These are phyloP conservation scores for Cenchrus purpureus DNA, from an alignment of 176 grass and related monocot species.

Conservation along the genomic window DNA sequence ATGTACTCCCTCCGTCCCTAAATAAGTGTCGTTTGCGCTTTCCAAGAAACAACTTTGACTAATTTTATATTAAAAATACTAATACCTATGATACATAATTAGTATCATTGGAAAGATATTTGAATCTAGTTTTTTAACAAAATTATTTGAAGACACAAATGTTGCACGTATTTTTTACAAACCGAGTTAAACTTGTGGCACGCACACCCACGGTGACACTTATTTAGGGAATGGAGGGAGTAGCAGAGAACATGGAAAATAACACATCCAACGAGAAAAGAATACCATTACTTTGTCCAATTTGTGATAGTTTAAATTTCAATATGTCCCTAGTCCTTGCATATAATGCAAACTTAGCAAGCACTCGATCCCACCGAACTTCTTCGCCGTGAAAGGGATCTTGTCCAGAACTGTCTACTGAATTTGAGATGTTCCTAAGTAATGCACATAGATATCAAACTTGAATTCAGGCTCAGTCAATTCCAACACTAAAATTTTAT, in stretches of 20 bases:
- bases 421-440: not conserved
- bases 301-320: constrained; percentile 12
- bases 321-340: not conserved
- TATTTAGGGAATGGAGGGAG: no score
- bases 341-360: not conserved
- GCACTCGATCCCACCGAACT: not conserved
- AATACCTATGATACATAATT: no score
- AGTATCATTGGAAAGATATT: no score
- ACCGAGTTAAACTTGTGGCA: no score
- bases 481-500: not conserved
- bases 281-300: not conserved
- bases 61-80: no score
- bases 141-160: no score
- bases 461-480: not conserved
- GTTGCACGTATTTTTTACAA: no score
- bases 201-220: no score
- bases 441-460: not conserved
- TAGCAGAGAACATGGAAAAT: not conserved
- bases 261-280: not conserved
- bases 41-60: no score
- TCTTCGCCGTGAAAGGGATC: not conserved
- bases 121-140: no score
- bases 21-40: no score
- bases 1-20: not conserved
- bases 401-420: not conserved